phyloP scores from a whole-genome alignment of 2,329 filamentous ascomycete species.

The Fusarium subtropicale region DNA sequence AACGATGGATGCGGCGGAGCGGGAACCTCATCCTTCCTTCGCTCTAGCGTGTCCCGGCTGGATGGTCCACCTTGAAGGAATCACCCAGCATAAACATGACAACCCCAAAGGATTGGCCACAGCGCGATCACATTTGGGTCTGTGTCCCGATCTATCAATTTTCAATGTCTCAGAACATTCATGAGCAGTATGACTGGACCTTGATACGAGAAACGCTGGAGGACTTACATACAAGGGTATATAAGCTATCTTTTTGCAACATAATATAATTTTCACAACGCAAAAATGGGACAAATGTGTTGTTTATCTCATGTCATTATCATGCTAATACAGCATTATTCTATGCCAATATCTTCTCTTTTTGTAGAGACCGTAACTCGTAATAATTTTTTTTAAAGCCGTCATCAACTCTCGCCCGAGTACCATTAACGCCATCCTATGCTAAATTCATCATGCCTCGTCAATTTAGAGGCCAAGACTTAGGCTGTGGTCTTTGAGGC shows the following conservation, averaged over 20 bases:
- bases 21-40: constrained; percentile 5
- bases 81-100: neutral
- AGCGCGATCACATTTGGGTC: neutral
- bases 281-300: no score
- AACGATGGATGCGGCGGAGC: neutral
- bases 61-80: constrained; percentile 5
- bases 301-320: neutral
- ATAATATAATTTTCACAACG: neutral
- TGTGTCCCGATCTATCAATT: neutral
- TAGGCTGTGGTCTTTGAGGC: constrained; percentile 36
- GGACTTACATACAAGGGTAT: neutral
- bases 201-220: neutral
- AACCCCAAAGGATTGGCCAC: neutral
- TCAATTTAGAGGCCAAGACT: constrained; percentile 31
- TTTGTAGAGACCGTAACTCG: neutral
- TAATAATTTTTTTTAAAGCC: constrained; percentile 8
- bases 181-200: neutral
- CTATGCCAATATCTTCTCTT: constrained; percentile 3
- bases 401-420: constrained; percentile 1
- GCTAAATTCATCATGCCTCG: constrained; percentile 6
- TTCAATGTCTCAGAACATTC: neutral
- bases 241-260: neutral
- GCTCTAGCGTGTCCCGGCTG: constrained; percentile 2
- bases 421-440: constrained; percentile 30
- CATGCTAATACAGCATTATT: neutral